These are phyloP conservation scores for Dactylellina haptotyla DNA, from an alignment of 2,329 filamentous ascomycete species.

Conservation along the genomic window DNA sequence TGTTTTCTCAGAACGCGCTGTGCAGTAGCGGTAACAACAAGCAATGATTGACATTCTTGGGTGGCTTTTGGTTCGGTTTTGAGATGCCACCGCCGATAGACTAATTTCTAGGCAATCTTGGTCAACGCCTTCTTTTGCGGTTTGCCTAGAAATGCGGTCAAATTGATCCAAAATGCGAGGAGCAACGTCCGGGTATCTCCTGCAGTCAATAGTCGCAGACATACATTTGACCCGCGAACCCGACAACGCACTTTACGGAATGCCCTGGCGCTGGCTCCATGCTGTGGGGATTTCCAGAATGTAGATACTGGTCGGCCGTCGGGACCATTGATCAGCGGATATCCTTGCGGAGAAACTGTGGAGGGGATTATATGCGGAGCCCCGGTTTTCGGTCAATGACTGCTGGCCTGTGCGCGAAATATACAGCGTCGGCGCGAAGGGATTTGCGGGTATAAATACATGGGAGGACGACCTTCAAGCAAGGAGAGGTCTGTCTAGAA, in stretches of 20 bases:
- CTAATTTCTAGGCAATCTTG: constrained; percentile 10
- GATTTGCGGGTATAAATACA: constrained; percentile 39
- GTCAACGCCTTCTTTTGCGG: neutral
- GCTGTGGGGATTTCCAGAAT: constrained; percentile 16
- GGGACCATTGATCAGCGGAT: constrained; percentile 4
- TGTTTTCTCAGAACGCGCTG: neutral
- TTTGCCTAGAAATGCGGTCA: constrained; percentile 5
- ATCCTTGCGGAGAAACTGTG: constrained; percentile 50
- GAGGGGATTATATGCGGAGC: constrained; percentile 9
- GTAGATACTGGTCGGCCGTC: neutral
- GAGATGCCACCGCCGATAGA: neutral
- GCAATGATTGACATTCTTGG: constrained; percentile 3
- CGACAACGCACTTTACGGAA: constrained; percentile 31
- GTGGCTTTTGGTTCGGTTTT: neutral
- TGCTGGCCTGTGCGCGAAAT: neutral
- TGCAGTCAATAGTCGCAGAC: neutral
- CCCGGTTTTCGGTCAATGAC: neutral
- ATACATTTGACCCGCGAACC: neutral
- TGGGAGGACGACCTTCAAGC: neutral
- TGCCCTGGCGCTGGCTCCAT: neutral
- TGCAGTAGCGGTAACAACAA: neutral
- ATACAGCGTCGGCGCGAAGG: neutral
- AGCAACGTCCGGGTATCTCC: constrained; percentile 4
- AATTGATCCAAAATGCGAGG: constrained; percentile 1
- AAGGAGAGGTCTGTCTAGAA: neutral